Conservation (phyloP, 768 basidiomycete species). For the Sarcodon aspratus region DNA sequence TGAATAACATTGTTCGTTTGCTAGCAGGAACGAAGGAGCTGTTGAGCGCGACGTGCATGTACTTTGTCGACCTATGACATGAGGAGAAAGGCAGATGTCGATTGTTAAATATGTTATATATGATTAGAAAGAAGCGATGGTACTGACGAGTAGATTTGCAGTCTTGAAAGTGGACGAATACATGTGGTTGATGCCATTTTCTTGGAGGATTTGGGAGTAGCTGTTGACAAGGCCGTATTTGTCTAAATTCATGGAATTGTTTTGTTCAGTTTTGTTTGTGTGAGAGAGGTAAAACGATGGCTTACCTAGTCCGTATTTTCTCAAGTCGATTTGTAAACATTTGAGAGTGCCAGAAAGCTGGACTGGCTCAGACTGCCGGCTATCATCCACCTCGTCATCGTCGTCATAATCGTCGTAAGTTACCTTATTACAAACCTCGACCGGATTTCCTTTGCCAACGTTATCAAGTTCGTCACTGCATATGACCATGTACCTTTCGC, state of each 20-base stretch:
- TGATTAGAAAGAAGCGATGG: constrained; percentile 3
- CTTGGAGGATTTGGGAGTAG: constrained; percentile 62
- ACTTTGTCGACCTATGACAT: constrained; percentile 25
- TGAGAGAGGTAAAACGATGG: constrained; percentile 4
- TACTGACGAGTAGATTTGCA: constrained; percentile 59
- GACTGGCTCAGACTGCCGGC: constrained; percentile 4
- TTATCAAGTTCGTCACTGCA: constrained; percentile 58
- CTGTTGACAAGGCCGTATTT: constrained; percentile 71
- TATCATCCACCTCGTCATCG: constrained; percentile 20
- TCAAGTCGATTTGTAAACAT: constrained; percentile 68
- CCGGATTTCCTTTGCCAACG: constrained; percentile 20
- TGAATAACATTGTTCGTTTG: too few species aligned
- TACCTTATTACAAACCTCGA: background rate
- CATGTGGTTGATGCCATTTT: constrained; percentile 72
- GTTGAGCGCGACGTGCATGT: constrained; percentile 44
- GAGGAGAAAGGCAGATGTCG: constrained; percentile 16
- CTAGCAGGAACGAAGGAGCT: constrained; percentile 45
- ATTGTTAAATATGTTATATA: background rate
- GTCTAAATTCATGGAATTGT: constrained; percentile 27
- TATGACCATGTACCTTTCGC: constrained; percentile 63
- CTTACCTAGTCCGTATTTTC: constrained; percentile 59
- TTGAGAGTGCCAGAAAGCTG: constrained; percentile 24
- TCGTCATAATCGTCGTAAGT: constrained; percentile 20
- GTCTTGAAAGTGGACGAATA: constrained; percentile 80
- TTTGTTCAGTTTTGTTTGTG: background rate